These are phyloP conservation scores for Rehmannia glutinosa DNA, from an alignment of 257 asterid genomes.

Conservation along the genomic window DNA sequence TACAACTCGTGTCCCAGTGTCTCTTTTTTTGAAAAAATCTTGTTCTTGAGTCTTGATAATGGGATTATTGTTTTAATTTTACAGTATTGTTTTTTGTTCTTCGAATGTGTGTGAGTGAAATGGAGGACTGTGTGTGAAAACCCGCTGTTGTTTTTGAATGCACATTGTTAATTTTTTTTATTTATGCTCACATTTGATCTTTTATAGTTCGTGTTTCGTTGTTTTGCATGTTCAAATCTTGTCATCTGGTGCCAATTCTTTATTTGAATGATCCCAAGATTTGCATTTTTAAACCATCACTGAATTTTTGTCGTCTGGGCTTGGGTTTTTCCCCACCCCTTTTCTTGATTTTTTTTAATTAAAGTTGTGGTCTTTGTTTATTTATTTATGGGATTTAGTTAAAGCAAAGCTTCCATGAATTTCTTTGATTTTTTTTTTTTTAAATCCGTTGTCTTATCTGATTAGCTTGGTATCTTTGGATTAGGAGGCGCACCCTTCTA, in stretches of 20 bases:
- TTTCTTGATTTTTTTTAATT: constrained; percentile 8
- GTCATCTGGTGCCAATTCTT: constrained; percentile 13
- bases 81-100: not conserved
- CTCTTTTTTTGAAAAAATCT: constrained; percentile 18
- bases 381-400: no score
- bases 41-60: constrained; percentile 16
- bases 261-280: constrained; percentile 13
- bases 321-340: constrained; percentile 10
- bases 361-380: constrained; percentile 24
- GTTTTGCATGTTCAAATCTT: constrained; percentile 26
- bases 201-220: not conserved
- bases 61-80: constrained; percentile 4
- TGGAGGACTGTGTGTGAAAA: no score
- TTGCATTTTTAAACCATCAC: constrained; percentile 13
- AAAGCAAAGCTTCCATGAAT: no score
- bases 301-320: constrained; percentile 24
- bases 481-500: constrained; percentile 21
- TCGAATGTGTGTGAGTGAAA: constrained; percentile 14
- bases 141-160: not conserved
- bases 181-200: constrained; percentile 10
- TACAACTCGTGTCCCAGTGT: constrained; percentile 43
- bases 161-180: constrained; percentile 7
- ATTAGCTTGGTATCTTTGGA: constrained; percentile 42
- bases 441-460: constrained; percentile 29
- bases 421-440: constrained; percentile 10